phyloP scores from a whole-genome alignment of 2,329 filamentous ascomycete genomes.

The Cladophialophora carrionii region DNA sequence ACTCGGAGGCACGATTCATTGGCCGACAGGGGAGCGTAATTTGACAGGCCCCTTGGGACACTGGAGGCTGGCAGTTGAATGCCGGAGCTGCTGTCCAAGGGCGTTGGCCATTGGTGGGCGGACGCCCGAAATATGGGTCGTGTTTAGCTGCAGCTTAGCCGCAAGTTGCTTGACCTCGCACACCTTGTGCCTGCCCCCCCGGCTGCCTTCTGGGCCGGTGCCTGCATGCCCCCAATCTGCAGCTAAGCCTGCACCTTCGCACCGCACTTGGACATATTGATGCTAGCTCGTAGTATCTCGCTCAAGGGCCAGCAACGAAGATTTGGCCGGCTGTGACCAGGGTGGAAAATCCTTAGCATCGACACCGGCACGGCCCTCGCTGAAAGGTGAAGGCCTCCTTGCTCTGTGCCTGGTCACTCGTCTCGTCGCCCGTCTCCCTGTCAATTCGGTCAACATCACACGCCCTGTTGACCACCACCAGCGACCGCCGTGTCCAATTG shows the following conservation, averaged over 20 bases:
- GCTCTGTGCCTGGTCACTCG: slow-evolving; percentile 23
- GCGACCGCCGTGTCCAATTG: slow-evolving; percentile 25
- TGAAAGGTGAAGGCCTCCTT: slow-evolving; percentile 11
- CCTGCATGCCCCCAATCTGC: slow-evolving; percentile 22
- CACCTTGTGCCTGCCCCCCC: slow-evolving; percentile 1
- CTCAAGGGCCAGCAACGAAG: slow-evolving; percentile 8
- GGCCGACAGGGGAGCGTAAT: slow-evolving; percentile 19
- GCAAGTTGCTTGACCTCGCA: slow-evolving; percentile 10
- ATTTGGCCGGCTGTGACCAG: slow-evolving; percentile 11
- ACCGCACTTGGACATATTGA: slow-evolving; percentile 20
- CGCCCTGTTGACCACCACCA: slow-evolving; percentile 19
- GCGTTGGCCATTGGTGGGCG: background rate
- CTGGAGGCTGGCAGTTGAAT: background rate
- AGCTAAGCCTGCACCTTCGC: slow-evolving; percentile 16
- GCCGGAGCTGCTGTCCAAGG: background rate
- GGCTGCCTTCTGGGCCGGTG: slow-evolving; percentile 14
- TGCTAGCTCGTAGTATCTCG: slow-evolving; percentile 14
- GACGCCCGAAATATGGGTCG: slow-evolving; percentile 10
- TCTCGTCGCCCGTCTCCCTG: slow-evolving; percentile 24
- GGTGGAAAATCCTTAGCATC: slow-evolving; percentile 24
- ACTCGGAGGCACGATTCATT: background rate
- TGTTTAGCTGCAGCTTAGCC: slow-evolving; percentile 14
- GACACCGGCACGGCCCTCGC: slow-evolving; percentile 30
- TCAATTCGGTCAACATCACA: slow-evolving; percentile 29
- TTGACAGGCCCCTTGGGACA: slow-evolving; percentile 16